Base-by-base conservation (phyloP, 2,329 filamentous ascomycete genomes). In the Colletotrichum spaethianum region DNA sequence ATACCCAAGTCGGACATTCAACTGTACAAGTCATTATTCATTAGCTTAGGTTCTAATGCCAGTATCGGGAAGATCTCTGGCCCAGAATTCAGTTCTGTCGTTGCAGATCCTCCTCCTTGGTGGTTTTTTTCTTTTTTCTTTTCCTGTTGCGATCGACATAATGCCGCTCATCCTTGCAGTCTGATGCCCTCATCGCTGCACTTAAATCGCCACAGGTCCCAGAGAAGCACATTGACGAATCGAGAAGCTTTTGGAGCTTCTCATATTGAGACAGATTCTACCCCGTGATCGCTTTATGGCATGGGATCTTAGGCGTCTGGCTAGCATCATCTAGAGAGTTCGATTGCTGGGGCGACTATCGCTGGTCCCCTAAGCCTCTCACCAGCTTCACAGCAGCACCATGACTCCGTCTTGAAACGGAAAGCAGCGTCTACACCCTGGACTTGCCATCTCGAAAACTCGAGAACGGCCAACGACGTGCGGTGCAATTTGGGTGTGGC, bases 401-500 rank as follows among this genome's bases (percentile, higher is more conserved):
- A n/a, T 20, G 55, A 18, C 36, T 40, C 33, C 12, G 12, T 26
- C n/a, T 18, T 26, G 33, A 40, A 4, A 40, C 7, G 20, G 55
- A 40, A n/a, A 57, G 8, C 55, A 7, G 28, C 55, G n/a, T 46
- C 62, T 11, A 44, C 20, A 36, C 40, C 55, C 12, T 11, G 14
- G 20, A 18, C 55, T 40, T 9, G 12, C 11, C 55, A 44, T 69
- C 36, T 64, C 31, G 36, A 69, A 69, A 53, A 59, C 48, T 36
- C 36, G 50, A 40, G 42, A 44, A 50, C n/a, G 31, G 18, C 40
- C 23, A 33, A 26, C 61, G 20, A 11, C 18, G 23, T 72, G 60
- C 53, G 26, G 70, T 72, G 70, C 46, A 60, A 64, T 55, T 72
- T 72, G 70, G 46, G 65, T 72, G 66, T 72, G 65, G 65, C 70